Evolutionary conservation across 2,329 filamentous ascomycete genomes (phyloP).

Genomic region (Zymoseptoria tritici): DNA sequence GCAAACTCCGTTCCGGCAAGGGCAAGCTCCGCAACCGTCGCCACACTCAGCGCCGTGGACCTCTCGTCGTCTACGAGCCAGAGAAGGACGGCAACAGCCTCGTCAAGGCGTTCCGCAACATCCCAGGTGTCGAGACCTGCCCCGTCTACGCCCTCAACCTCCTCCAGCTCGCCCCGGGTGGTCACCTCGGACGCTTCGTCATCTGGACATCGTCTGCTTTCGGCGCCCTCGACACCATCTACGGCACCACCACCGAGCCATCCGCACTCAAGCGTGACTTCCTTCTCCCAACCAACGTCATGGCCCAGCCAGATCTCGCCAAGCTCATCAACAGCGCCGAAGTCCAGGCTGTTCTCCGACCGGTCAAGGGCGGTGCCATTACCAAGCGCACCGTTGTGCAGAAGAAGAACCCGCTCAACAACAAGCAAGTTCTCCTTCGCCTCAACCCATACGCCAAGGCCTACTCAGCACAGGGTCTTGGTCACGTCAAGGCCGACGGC

Average conservation of each 20-base stretch:
- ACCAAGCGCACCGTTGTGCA: conserved; percentile 88
- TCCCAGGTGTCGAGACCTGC: conserved; percentile 94
- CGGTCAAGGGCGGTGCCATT: conserved; percentile 78
- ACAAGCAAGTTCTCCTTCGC: conserved; percentile 97
- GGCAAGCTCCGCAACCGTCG: conserved; percentile 96
- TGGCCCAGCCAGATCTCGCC: conserved; percentile 89
- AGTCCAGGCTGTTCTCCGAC: conserved; percentile 91
- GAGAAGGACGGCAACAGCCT: conserved; percentile 93
- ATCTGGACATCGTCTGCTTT: conserved; percentile 98
- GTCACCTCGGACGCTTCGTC: conserved; percentile 97
- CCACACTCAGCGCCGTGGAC: conserved; percentile 94
- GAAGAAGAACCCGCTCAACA: conserved; percentile 99
- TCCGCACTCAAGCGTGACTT: conserved; percentile 98
- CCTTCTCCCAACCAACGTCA: conserved; percentile 85
- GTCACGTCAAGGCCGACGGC: conserved; percentile 57
- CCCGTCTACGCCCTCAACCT: conserved; percentile 94
- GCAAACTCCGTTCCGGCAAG: conserved; percentile 97
- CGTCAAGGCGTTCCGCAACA: conserved; percentile 93
- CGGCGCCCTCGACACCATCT: conserved; percentile 92
- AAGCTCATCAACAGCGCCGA: conserved; percentile 99
- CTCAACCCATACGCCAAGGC: conserved; percentile 96
- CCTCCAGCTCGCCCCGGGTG: conserved; percentile 97
- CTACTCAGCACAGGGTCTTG: conserved; percentile 80
- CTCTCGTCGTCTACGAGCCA: conserved; percentile 95
- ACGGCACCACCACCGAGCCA: conserved; percentile 83